Evolutionary conservation across 176 grass and related monocot species (phyloP).

Genomic region (Oryza brachyantha): DNA sequence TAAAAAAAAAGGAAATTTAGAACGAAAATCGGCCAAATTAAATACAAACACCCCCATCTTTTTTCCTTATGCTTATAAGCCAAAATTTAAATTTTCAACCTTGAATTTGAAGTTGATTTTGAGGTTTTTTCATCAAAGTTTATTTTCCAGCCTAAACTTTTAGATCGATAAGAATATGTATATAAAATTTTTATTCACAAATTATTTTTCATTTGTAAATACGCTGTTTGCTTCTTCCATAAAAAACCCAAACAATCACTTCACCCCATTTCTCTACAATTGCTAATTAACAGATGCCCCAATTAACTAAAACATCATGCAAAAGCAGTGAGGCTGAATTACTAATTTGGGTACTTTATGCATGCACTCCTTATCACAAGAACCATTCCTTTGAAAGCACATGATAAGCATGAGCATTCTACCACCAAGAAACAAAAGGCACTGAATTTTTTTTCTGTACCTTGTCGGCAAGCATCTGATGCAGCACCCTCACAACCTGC

Average conservation of each 20-base stretch:
- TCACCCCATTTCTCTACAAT: neutral
- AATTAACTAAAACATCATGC: slow-evolving; percentile 30
- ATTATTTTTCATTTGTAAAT: too few relatives aligned
- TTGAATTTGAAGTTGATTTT: too few relatives aligned
- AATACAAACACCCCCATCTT: too few relatives aligned
- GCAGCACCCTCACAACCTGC: slow-evolving; percentile 83
- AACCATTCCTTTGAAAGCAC: slow-evolving; percentile 35
- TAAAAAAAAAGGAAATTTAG: neutral
- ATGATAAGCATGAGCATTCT: slow-evolving; percentile 41
- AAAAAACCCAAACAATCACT: too few relatives aligned
- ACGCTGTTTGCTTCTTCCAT: too few relatives aligned
- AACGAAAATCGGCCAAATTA: slow-evolving; percentile 3
- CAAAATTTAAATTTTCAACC: too few relatives aligned
- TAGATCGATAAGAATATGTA: too few relatives aligned
- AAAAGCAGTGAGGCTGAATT: slow-evolving; percentile 21
- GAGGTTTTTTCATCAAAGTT: too few relatives aligned
- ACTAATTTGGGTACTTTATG: slow-evolving; percentile 4
- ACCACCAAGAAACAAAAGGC: neutral
- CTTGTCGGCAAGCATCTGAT: slow-evolving; percentile 97
- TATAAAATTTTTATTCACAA: too few relatives aligned
- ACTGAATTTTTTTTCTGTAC: slow-evolving; percentile 42
- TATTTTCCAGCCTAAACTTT: too few relatives aligned
- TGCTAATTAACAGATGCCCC: neutral
- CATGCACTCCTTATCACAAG: slow-evolving; percentile 32
- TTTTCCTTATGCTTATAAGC: too few relatives aligned